These are phyloP conservation scores for Fusarium pseudograminearum DNA, from an alignment of 2,329 filamentous ascomycete genomes.

Conservation along the genomic window DNA sequence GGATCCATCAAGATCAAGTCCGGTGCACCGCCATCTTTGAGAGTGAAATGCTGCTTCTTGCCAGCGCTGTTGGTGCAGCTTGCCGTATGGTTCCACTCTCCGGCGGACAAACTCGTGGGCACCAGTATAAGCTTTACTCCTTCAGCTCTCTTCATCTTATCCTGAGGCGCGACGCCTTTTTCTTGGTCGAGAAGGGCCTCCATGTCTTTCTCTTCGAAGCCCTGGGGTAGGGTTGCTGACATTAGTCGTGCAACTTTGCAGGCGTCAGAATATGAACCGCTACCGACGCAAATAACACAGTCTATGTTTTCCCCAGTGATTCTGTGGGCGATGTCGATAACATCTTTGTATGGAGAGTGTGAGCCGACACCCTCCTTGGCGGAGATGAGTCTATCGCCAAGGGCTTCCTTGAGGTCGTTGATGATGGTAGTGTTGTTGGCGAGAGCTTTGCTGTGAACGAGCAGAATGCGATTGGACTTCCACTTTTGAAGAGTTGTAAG, in stretches of 20 bases:
- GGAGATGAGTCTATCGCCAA: background rate
- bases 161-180: constrained; percentile 7
- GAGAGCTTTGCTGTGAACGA: constrained; percentile 19
- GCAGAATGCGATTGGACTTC: background rate
- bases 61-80: constrained; percentile 20
- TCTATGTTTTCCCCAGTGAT: constrained; percentile 8
- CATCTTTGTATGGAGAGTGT: constrained; percentile 15
- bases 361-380: constrained; percentile 25
- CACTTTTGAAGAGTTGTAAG: background rate
- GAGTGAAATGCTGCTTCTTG: constrained; percentile 20
- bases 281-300: constrained; percentile 5
- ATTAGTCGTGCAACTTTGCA: constrained; percentile 23
- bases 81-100: constrained; percentile 24
- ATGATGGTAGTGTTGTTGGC: background rate
- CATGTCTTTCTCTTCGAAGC: constrained; percentile 15
- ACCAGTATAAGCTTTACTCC: constrained; percentile 11
- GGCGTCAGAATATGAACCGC: constrained; percentile 23
- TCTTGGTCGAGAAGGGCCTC: constrained; percentile 12
- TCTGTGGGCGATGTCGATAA: constrained; percentile 10
- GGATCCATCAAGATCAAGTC: constrained; percentile 29
- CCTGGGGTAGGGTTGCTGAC: background rate
- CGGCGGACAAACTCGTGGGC: constrained; percentile 14
- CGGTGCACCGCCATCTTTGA: constrained; percentile 9
- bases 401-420: background rate
- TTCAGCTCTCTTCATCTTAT: constrained; percentile 11